phyloP scores from a whole-genome alignment of 768 basidiomycete genomes.

The Russula foetens region DNA sequence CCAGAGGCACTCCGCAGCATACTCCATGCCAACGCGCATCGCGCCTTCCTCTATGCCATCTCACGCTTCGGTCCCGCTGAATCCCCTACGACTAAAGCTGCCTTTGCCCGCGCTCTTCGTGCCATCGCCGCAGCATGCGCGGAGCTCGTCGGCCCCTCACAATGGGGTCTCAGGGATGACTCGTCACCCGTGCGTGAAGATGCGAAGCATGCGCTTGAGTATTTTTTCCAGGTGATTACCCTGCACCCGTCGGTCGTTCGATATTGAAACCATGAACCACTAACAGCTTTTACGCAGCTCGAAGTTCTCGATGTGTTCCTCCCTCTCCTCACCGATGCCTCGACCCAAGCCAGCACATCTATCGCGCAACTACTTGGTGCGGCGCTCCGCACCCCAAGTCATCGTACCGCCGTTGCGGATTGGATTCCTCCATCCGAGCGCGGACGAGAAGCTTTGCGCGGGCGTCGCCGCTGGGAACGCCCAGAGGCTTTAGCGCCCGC shows the following conservation, averaged over 20 bases:
- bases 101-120: slow-evolving; percentile 56
- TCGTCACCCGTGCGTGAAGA: slow-evolving; percentile 35
- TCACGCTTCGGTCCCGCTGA: slow-evolving; percentile 38
- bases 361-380: slow-evolving; percentile 54
- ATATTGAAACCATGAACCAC: not conserved
- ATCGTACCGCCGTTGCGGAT: slow-evolving; percentile 45
- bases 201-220: slow-evolving; percentile 49
- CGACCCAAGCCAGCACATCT: slow-evolving; percentile 36
- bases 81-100: slow-evolving; percentile 37
- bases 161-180: slow-evolving; percentile 53
- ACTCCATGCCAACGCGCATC: slow-evolving; percentile 47
- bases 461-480: slow-evolving; percentile 71
- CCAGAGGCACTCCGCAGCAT: slow-evolving; percentile 50
- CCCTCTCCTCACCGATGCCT: slow-evolving; percentile 46
- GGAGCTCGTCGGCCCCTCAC: slow-evolving; percentile 60
- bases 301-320: slow-evolving; percentile 61
- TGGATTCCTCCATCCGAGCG: slow-evolving; percentile 59
- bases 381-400: slow-evolving; percentile 39
- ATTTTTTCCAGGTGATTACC: slow-evolving; percentile 47
- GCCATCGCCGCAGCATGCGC: slow-evolving; percentile 51
- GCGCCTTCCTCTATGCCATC: slow-evolving; percentile 55
- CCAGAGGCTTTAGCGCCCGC: slow-evolving; percentile 35
- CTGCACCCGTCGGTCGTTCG: not conserved
- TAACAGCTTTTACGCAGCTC: slow-evolving; percentile 29
- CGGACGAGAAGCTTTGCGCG: slow-evolving; percentile 40